Evolutionary conservation across 2,329 filamentous ascomycete genomes (phyloP).

Genomic region (Aureobasidium musti): DNA sequence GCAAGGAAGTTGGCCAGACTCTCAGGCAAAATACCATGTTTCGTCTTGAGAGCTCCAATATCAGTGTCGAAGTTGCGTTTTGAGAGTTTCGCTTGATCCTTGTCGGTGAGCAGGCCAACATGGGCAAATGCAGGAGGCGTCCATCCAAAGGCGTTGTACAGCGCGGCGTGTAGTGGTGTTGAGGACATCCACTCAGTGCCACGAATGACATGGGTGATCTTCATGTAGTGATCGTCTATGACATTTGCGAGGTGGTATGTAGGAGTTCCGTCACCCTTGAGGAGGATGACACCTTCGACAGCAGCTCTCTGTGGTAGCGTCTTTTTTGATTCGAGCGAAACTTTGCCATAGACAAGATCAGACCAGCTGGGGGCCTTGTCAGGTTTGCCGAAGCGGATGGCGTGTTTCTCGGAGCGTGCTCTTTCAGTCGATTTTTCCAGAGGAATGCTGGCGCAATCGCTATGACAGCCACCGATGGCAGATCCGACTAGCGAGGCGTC

Average conservation of each 20-base stretch:
- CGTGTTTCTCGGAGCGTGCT: slow-evolving; percentile 70
- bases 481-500: slow-evolving; percentile 41
- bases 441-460: slow-evolving; percentile 70
- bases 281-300: slow-evolving; percentile 68
- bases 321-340: slow-evolving; percentile 39
- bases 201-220: slow-evolving; percentile 92
- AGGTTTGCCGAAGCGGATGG: slow-evolving; percentile 72
- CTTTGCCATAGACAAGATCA: slow-evolving; percentile 77
- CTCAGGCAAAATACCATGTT: slow-evolving; percentile 63
- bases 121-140: slow-evolving; percentile 52
- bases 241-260: slow-evolving; percentile 99
- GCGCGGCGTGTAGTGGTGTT: slow-evolving; percentile 72
- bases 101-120: slow-evolving; percentile 52
- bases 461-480: slow-evolving; percentile 65
- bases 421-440: slow-evolving; percentile 68
- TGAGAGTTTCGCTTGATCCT: slow-evolving; percentile 60
- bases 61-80: slow-evolving; percentile 76
- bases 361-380: slow-evolving; percentile 64
- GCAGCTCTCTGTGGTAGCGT: slow-evolving; percentile 39
- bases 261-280: slow-evolving; percentile 89
- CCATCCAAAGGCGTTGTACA: slow-evolving; percentile 55
- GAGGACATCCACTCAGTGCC: slow-evolving; percentile 97
- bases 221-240: slow-evolving; percentile 92
- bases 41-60: slow-evolving; percentile 58
- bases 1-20: slow-evolving; percentile 78